Percentiles rank a stretch among this genome's conserved stretches.
Conservation (phyloP, 1,139 yeast genomes). For the Sugiyamaella novakii region DNA sequence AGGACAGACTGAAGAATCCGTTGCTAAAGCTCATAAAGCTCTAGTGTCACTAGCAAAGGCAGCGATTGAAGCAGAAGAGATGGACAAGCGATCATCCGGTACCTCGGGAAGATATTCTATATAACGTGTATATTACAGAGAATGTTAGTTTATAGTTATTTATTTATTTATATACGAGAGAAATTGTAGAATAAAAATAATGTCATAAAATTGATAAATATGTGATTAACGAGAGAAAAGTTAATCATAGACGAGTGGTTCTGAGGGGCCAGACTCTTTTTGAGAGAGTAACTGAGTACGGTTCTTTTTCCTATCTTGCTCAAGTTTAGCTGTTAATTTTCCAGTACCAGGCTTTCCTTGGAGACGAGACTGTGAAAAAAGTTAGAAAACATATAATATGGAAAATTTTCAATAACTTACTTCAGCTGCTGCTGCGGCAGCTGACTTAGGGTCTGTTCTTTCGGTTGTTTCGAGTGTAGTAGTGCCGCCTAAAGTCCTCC, state of each 20-base stretch:
- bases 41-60: conserved; percentile 62
- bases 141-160: no score
- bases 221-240: background rate
- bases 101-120: conserved; percentile 27
- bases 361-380: conserved; percentile 22
- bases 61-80: conserved; percentile 55
- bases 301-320: conserved; percentile 33
- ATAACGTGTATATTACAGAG: no score
- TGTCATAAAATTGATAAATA: no score
- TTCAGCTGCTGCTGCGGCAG: conserved; percentile 35
- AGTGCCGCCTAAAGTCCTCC: conserved; percentile 13
- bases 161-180: conserved; percentile 3
- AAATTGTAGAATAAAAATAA: no score
- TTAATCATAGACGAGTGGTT: conserved; percentile 36
- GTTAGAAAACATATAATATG: no score
- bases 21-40: conserved; percentile 64
- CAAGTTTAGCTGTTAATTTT: conserved; percentile 34
- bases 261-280: conserved; percentile 21
- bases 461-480: conserved; percentile 4
- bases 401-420: no score
- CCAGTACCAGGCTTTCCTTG: conserved; percentile 28
- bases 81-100: conserved; percentile 45
- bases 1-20: conserved; percentile 66
- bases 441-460: conserved; percentile 27
- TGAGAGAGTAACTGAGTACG: conserved; percentile 29